phyloP scores from a whole-genome alignment of 768 basidiomycete genomes.

The Sarcomyxa edulis region DNA sequence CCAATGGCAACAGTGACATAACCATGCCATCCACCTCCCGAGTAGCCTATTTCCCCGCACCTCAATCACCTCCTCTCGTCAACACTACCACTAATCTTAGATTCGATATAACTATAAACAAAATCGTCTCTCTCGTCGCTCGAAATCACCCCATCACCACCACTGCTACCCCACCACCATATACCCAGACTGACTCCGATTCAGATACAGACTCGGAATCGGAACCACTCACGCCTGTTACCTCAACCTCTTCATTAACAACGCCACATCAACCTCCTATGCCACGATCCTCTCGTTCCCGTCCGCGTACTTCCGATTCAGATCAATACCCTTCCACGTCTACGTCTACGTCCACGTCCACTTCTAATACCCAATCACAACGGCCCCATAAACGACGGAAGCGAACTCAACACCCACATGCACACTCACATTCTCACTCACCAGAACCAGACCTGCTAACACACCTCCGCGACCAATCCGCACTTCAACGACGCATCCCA shows the following conservation, averaged over 20 bases:
- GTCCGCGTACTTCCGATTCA: too few relatives aligned
- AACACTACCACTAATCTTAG: slow-evolving; percentile 11
- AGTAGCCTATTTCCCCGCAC: slow-evolving; percentile 28
- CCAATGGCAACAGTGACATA: slow-evolving; percentile 20
- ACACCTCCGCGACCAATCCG: slow-evolving; percentile 28
- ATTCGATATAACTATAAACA: slow-evolving; percentile 55
- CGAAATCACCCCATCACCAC: slow-evolving; percentile 13
- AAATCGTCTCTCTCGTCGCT: slow-evolving; percentile 41
- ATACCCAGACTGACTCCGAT: slow-evolving; percentile 25
- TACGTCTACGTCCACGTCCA: too few relatives aligned
- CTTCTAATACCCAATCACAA: background rate
- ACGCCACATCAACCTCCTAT: too few relatives aligned
- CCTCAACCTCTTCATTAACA: too few relatives aligned
- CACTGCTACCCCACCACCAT: slow-evolving; percentile 12
- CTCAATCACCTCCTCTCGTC: slow-evolving; percentile 12
- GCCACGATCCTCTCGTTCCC: too few relatives aligned
- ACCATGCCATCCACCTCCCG: slow-evolving; percentile 36
- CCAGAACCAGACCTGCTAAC: slow-evolving; percentile 25
- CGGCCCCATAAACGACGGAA: slow-evolving; percentile 23
- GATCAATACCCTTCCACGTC: background rate
- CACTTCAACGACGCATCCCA: slow-evolving; percentile 12
- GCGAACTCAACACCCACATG: slow-evolving; percentile 9
- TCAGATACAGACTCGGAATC: slow-evolving; percentile 10
- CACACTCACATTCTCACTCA: slow-evolving; percentile 8
- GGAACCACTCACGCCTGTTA: too few relatives aligned